Percentiles rank a stretch among this genome's conserved stretches.
These are phyloP conservation scores for Rutstroemia sydowiana DNA, from an alignment of 2,329 filamentous ascomycete genomes.

Conservation along the genomic window DNA sequence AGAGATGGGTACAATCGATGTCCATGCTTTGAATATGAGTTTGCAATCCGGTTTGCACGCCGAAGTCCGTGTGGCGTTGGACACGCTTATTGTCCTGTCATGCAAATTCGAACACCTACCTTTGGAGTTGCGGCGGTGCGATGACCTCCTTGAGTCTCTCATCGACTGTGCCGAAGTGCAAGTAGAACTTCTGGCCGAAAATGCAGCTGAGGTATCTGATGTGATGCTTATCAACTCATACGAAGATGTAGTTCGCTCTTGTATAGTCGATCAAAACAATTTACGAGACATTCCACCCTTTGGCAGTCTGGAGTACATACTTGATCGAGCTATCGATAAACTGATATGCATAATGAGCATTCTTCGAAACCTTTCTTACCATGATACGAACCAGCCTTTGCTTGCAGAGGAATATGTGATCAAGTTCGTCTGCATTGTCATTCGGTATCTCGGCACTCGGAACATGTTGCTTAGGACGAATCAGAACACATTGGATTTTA, in stretches of 20 bases:
- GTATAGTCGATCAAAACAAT: conserved; percentile 62
- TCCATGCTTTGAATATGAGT: conserved; percentile 81
- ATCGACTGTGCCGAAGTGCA: conserved; percentile 90
- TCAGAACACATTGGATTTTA: conserved; percentile 84
- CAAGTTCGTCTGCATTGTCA: conserved; percentile 75
- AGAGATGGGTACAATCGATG: conserved; percentile 83
- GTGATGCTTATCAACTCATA: conserved; percentile 77
- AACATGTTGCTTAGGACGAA: conserved; percentile 78
- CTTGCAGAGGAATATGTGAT: conserved; percentile 73
- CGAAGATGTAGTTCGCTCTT: conserved; percentile 79
- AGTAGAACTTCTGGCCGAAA: conserved; percentile 73
- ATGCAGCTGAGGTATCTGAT: conserved; percentile 79
- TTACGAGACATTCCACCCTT: conserved; percentile 67
- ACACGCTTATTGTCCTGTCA: conserved; percentile 65
- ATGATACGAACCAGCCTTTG: conserved; percentile 65
- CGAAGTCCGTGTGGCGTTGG: conserved; percentile 84
- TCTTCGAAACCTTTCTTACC: conserved; percentile 85
- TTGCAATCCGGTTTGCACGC: conserved; percentile 83
- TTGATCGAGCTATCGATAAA: conserved; percentile 80
- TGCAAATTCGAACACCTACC: conserved; percentile 53
- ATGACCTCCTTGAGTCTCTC: conserved; percentile 81
- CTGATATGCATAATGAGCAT: conserved; percentile 89
- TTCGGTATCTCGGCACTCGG: conserved; percentile 81
- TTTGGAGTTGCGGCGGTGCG: conserved; percentile 65
- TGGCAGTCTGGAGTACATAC: conserved; percentile 69